Percentiles rank a stretch among this genome's conserved stretches.
Conservation (phyloP, 768 basidiomycete genomes). For the Cytidiella melzeri region DNA sequence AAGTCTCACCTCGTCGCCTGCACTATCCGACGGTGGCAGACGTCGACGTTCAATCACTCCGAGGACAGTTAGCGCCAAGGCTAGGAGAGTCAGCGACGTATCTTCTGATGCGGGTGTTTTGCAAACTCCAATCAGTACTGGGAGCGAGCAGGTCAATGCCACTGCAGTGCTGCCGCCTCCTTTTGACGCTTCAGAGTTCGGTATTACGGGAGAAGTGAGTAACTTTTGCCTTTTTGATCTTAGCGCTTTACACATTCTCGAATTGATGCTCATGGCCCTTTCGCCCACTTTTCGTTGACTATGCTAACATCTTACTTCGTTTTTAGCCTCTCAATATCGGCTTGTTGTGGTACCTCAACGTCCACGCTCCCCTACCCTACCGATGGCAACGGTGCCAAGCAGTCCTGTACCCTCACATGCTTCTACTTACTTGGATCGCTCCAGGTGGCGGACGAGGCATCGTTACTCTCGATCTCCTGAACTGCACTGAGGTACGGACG, state of each 20-base stretch:
- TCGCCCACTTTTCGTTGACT: not conserved
- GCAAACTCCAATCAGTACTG: constrained; percentile 6
- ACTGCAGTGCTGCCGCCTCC: constrained; percentile 35
- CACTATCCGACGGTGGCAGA: constrained; percentile 28
- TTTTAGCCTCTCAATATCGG: constrained; percentile 83
- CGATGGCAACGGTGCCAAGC: constrained; percentile 80
- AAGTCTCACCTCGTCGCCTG: constrained; percentile 15
- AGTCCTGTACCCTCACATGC: constrained; percentile 74
- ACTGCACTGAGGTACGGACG: constrained; percentile 81
- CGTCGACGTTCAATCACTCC: constrained; percentile 31
- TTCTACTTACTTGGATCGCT: constrained; percentile 84
- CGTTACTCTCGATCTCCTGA: constrained; percentile 80
- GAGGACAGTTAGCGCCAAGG: not conserved
- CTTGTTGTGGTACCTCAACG: constrained; percentile 87
- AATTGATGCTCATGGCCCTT: not conserved
- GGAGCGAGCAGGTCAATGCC: not conserved
- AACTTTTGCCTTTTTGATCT: constrained; percentile 2
- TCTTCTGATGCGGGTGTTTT: constrained; percentile 2
- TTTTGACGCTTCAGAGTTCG: constrained; percentile 42
- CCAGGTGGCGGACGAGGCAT: constrained; percentile 78
- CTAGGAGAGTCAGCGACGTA: constrained; percentile 2
- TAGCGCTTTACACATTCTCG: constrained; percentile 1
- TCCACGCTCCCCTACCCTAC: constrained; percentile 75
- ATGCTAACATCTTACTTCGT: not conserved
- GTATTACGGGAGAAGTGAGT: constrained; percentile 41